Evolutionary conservation across 345 rosid genomes (phyloP).

Genomic region (Litchi chinensis): DNA sequence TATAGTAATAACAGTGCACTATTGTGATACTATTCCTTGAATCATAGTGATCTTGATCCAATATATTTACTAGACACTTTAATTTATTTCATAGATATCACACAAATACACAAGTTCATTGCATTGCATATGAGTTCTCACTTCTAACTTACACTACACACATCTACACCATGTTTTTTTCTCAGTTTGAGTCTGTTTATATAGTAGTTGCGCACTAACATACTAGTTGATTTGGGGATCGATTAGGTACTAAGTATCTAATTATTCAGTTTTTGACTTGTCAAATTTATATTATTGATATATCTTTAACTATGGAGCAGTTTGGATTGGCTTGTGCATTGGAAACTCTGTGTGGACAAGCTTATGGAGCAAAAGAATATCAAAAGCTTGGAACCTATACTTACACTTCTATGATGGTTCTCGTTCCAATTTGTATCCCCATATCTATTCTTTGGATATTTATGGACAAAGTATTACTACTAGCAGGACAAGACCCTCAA

Average conservation of each 20-base stretch:
- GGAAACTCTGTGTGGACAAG: constrained; percentile 70
- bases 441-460: constrained; percentile 43
- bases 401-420: constrained; percentile 39
- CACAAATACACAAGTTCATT: no score
- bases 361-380: constrained; percentile 62
- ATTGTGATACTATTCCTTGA: no score
- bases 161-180: no score
- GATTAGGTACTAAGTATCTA: not conserved
- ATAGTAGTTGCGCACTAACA: no score
- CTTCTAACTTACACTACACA: no score
- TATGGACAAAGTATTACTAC: constrained; percentile 44
- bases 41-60: no score
- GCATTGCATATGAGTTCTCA: no score
- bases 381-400: constrained; percentile 45
- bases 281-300: not conserved
- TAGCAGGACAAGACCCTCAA: constrained; percentile 43
- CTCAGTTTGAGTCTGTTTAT: no score
- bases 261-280: not conserved
- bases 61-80: no score
- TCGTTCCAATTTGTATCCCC: constrained; percentile 38
- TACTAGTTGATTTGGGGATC: not conserved
- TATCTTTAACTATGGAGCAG: constrained; percentile 18
- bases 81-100: no score
- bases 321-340: constrained; percentile 58
- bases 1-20: no score